phyloP scores from a whole-genome alignment of 352 stramenopile species.

The Globisporangium iwayamae region DNA sequence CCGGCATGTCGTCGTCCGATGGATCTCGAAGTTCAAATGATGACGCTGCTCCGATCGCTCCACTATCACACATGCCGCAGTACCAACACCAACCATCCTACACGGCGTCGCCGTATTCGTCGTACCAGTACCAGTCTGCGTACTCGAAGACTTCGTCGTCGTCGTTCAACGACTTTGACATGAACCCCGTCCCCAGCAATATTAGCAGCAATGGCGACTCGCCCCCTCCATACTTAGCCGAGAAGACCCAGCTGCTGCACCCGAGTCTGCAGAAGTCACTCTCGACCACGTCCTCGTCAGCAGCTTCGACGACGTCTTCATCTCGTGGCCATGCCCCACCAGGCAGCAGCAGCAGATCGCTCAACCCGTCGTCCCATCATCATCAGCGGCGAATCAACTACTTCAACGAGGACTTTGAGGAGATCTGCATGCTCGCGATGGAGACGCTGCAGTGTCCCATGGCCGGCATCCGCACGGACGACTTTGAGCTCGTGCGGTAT shows the following conservation, averaged over 20 bases:
- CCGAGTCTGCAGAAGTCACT: slow-evolving; percentile 19
- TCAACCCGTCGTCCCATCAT: slow-evolving; percentile 12
- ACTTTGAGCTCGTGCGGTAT: slow-evolving; percentile 87
- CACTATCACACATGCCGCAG: neutral
- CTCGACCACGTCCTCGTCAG: slow-evolving; percentile 26
- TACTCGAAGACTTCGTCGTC: slow-evolving; percentile 31
- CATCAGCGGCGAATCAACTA: slow-evolving; percentile 62
- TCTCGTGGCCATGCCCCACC: slow-evolving; percentile 5
- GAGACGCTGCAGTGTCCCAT: slow-evolving; percentile 83
- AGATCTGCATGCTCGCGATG: slow-evolving; percentile 88
- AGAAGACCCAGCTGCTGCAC: slow-evolving; percentile 16
- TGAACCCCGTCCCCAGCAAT: slow-evolving; percentile 20
- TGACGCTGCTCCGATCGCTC: slow-evolving; percentile 13
- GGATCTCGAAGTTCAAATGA: slow-evolving; percentile 30
- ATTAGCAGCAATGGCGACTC: neutral
- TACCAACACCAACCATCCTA: slow-evolving; percentile 1
- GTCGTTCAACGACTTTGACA: slow-evolving; percentile 50
- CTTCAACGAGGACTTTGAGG: slow-evolving; percentile 87
- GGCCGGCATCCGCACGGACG: slow-evolving; percentile 82
- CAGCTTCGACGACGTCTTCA: slow-evolving; percentile 11
- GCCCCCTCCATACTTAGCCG: neutral
- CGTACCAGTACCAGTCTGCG: slow-evolving; percentile 12
- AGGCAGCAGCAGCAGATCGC: slow-evolving; percentile 34
- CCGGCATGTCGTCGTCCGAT: slow-evolving; percentile 37
- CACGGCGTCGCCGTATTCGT: neutral